These are phyloP conservation scores for Cucumis melo DNA, from an alignment of 306 rosid genomes.

Conservation along the genomic window DNA sequence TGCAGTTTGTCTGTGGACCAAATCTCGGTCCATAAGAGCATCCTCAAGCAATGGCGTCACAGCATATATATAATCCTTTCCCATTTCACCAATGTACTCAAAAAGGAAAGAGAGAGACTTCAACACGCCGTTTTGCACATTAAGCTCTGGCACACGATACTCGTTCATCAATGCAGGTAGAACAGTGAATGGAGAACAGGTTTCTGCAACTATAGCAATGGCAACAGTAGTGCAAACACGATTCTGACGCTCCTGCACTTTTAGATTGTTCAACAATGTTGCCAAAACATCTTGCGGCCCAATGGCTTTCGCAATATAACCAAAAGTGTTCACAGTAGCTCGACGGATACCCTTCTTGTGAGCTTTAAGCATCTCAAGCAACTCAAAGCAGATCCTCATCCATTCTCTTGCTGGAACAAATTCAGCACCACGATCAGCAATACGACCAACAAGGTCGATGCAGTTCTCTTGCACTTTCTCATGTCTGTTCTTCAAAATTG, in stretches of 20 bases:
- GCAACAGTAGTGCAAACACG: conserved; percentile 97
- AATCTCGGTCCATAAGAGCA: conserved; percentile 89
- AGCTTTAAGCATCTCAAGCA: conserved; percentile 98
- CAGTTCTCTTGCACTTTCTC: conserved; percentile 97
- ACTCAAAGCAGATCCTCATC: conserved; percentile 98
- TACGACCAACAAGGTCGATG: conserved; percentile 86
- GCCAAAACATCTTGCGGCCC: conserved; percentile 95
- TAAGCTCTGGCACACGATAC: conserved; percentile 91
- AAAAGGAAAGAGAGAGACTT: conserved; percentile 88
- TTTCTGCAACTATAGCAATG: conserved; percentile 88
- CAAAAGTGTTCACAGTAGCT: conserved; percentile 83
- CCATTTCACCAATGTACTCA: conserved; percentile 98
- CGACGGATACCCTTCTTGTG: conserved; percentile 93
- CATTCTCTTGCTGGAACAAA: conserved; percentile 94
- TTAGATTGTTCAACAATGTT: conserved; percentile 67
- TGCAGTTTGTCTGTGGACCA: conserved; percentile 94
- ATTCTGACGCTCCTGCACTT: conserved; percentile 93
- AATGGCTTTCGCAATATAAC: conserved; percentile 85
- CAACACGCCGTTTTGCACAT: conserved; percentile 88
- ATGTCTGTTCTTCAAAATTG: conserved; percentile 90
- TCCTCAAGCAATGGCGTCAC: conserved; percentile 95
- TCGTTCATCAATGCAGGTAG: conserved; percentile 94
- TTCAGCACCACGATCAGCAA: conserved; percentile 97
- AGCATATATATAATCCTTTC: conserved; percentile 89
- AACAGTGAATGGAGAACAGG: conserved; percentile 89